Conservation (phyloP, 805 yeast genomes). For the Cyberlindnera veronae region DNA sequence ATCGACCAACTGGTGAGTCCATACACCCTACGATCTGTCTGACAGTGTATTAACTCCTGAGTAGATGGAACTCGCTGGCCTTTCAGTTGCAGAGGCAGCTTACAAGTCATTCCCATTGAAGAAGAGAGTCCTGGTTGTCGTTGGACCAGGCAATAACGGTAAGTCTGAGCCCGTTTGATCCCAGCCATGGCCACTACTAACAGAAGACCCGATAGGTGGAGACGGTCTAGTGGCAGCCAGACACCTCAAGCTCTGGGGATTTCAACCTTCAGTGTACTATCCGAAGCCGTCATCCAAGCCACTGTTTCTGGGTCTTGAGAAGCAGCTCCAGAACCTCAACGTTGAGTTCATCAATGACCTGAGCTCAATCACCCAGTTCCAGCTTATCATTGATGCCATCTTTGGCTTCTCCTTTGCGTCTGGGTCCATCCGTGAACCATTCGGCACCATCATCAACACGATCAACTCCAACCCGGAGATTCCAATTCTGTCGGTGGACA, state of each 20-base stretch:
- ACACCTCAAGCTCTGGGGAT: constrained; percentile 79
- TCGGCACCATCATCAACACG: constrained; percentile 43
- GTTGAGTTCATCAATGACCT: constrained; percentile 50
- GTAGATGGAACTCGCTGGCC: constrained; percentile 94
- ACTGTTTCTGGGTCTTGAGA: constrained; percentile 55
- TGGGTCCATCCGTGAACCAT: constrained; percentile 74
- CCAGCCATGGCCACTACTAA: neutral
- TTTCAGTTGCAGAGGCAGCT: constrained; percentile 88
- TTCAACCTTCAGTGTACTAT: constrained; percentile 70
- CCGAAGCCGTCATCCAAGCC: constrained; percentile 64
- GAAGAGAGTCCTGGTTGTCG: constrained; percentile 60
- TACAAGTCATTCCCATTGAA: constrained; percentile 56
- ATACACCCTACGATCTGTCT: neutral
- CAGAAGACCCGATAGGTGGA: constrained; percentile 44
- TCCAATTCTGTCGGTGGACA: constrained; percentile 79
- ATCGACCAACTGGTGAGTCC: constrained; percentile 63
- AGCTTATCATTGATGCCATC: constrained; percentile 67
- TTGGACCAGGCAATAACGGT: constrained; percentile 92
- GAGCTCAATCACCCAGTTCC: constrained; percentile 28
- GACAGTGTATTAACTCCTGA: neutral
- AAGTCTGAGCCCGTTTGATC: neutral
- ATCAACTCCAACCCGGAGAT: constrained; percentile 36
- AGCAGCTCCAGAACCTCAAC: constrained; percentile 65
- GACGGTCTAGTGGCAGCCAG: constrained; percentile 96
- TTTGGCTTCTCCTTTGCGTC: constrained; percentile 95